Base-by-base conservation (phyloP, 2,329 filamentous ascomycete species). In the Colletotrichum echinochloae region DNA sequence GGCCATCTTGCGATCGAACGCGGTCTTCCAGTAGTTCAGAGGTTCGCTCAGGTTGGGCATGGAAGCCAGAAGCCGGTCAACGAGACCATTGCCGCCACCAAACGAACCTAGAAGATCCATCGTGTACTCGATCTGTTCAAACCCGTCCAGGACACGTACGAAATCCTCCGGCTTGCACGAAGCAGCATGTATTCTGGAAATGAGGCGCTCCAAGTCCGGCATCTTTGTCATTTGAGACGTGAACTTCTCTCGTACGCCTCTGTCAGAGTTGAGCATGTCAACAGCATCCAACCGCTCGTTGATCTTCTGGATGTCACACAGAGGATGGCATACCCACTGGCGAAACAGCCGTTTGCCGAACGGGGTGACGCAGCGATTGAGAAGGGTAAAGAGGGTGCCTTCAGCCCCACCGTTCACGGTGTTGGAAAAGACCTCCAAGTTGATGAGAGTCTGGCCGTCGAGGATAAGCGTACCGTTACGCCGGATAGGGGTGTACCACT, bases 41-140 rank as follows among this genome's bases (percentile, higher is more conserved):
- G 92, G 88, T 41, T 90, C 87, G 26, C 86, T 86, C 3, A 99
- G 87, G 76, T 97, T 89, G 0, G 96, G 96, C 94, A 99, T 97
- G 0, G 91, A 87, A 0, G 88, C 83, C 52, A 98, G 90, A 48
- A 99, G 88, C 63, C 94, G 91, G 67, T 94, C 93, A 51, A 99
- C 92, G 3, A 98, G 87, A 2, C 94, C 93, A 60, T 94, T 91
- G 2, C 92, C 93, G n/a, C 91, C 88, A 63, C 91, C 89, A 75
- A 93, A 92, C 11, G 91, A 87, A 56, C 88, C 86, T 1, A 98
- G 87, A 28, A 98, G 86, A 61, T 90, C 88, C 87, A 97, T 94
- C 0, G 95, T 97, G 79, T 97, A 96, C 73, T 98, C 94, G 55
- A 99, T 98, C 81, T 98, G 95, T 83, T 98, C 96, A 75, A 98